Conservation (phyloP, 176 grass and related monocot species). For the Lolium rigidum region DNA sequence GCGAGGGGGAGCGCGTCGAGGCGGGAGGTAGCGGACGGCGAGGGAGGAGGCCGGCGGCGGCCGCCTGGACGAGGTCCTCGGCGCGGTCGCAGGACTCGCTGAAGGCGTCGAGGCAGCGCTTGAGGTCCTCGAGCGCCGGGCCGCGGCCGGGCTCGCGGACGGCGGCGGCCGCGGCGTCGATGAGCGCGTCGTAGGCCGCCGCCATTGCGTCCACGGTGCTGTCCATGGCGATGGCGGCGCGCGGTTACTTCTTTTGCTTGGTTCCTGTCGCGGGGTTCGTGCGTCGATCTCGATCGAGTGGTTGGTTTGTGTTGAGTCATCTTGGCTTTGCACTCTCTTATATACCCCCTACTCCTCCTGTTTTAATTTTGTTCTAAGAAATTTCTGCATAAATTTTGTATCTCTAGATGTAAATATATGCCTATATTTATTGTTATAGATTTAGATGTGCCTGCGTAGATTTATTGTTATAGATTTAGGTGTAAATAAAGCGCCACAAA, state of each 20-base stretch:
- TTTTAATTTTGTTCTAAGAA: background rate
- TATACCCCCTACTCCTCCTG: background rate
- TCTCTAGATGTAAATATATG: background rate
- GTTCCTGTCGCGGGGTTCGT: background rate
- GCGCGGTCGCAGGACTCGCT: constrained; percentile 13
- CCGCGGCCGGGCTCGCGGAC: background rate
- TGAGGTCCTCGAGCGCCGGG: background rate
- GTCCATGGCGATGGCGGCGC: constrained; percentile 26
- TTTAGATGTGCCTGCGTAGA: no score
- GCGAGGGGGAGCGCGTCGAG: background rate
- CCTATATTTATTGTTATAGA: background rate
- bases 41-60: background rate
- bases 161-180: constrained; percentile 8
- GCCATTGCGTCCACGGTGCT: constrained; percentile 17
- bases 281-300: constrained; percentile 10
- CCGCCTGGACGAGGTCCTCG: constrained; percentile 11
- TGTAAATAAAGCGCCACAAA: background rate
- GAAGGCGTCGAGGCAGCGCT: constrained; percentile 18
- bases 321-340: background rate
- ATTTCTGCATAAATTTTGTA: background rate
- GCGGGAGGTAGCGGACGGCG: background rate
- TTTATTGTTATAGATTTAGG: background rate
- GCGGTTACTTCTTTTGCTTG: background rate
- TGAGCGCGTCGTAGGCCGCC: constrained; percentile 30
- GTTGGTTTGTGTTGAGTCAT: background rate